Evolutionary conservation across 192 early-diverging fungal species (phyloP), one percentile per base, ranked within the genome.

Genomic region (Coemansia sp.): DNA sequence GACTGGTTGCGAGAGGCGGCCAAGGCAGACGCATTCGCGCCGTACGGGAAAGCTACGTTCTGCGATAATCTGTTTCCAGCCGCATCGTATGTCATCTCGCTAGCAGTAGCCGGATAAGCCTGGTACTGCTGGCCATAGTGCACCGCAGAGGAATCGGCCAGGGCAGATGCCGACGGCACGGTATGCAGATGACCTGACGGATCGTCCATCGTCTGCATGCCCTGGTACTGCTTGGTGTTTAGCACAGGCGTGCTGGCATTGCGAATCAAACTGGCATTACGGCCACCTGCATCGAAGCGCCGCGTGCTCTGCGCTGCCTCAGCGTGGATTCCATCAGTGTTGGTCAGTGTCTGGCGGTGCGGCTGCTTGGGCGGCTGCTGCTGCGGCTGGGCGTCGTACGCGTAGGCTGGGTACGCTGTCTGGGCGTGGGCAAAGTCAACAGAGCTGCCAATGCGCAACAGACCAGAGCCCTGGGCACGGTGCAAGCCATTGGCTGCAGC

Each of bases 171-270:
- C 8, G 43, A 52, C 4, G 62, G 72, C 15, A 52, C 73, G 15
- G 22, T 43, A 52, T 23, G 69, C 24, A 54, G 17, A 6, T 54
- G 52, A 14, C 52, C 52, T 3, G 59, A 11, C 8, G 60, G n/a
- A 32, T 72, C 65, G 39, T 75, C 78, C 7, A 43, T 19, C 10
- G 47, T 60, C 51, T 71, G 78, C 64, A 71, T 37, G 7, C 55
- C 63, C 23, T 74, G 72, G 57, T 80, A 75, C 62, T 80, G 78
- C 57, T 75, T 80, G 54, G 78, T 59, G 45, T 70, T 72, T n/a
- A 80, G 72, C 41, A 72, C 72, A 2, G 78, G 78, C 22, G 78
- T 80, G 37, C 72, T 75, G 35, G 78, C 61, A 32, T 80, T 80
- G 51, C 78, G 72, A 43, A 80, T 72, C 12, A 80, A 66, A 12